A percentile compares a stretch with the other conserved stretches of the same genome.
Evolutionary conservation across 164 flowering plant genomes (phyloP).

Genomic region (Magnolia sinica): DNA sequence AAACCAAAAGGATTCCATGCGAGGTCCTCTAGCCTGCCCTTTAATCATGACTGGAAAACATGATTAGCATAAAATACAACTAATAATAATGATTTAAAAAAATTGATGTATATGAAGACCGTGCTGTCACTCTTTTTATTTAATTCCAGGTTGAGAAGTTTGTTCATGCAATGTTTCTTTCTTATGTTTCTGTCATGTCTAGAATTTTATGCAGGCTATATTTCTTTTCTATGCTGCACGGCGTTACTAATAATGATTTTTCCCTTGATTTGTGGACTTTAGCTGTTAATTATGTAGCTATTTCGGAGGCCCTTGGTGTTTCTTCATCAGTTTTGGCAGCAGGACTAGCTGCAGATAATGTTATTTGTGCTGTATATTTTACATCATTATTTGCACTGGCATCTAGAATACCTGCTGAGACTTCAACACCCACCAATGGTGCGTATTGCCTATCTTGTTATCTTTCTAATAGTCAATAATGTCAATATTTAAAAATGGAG

Average conservation of each 20-base stretch:
- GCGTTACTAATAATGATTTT: slow-evolving; percentile 10
- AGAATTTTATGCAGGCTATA: slow-evolving; percentile 1
- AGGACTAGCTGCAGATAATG: slow-evolving; percentile 92
- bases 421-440: slow-evolving; percentile 45
- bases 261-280: slow-evolving; percentile 18
- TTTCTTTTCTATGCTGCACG: not conserved
- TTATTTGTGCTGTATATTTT: slow-evolving; percentile 77
- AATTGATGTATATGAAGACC: not conserved
- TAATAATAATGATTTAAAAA: not conserved
- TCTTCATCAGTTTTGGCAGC: slow-evolving; percentile 85
- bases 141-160: not conserved
- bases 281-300: slow-evolving; percentile 88
- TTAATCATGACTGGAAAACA: not conserved
- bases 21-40: not conserved
- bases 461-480: not conserved
- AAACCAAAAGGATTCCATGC: not conserved
- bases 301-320: slow-evolving; percentile 69
- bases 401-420: slow-evolving; percentile 69
- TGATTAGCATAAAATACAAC: not conserved
- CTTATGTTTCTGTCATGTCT: not conserved
- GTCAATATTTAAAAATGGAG: not conserved
- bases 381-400: slow-evolving; percentile 68
- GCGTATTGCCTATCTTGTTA: slow-evolving; percentile 7
- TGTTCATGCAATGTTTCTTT: not conserved
- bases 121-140: not conserved